A percentile compares a stretch with the other conserved stretches of the same genome.
Conservation (phyloP, 2,329 filamentous ascomycete genomes). For the Aspergillus floridensis region DNA sequence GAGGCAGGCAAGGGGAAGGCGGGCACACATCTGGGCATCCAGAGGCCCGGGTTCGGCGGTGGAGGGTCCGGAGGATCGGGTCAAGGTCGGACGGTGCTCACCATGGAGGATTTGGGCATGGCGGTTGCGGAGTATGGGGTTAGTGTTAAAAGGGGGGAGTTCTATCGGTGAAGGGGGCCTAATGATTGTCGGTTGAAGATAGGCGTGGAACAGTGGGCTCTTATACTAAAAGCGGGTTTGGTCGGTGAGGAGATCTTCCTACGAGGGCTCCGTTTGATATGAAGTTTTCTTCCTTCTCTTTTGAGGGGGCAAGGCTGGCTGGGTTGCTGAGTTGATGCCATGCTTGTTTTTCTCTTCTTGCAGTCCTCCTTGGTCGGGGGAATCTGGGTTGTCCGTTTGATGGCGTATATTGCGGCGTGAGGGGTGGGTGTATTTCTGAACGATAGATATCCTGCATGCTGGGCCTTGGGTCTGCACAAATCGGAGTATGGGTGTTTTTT, state of each 20-base stretch:
- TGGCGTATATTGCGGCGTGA: not conserved
- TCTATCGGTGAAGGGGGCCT: conserved; percentile 65
- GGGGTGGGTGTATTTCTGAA: not conserved
- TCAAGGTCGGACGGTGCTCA: conserved; percentile 89
- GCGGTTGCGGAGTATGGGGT: conserved; percentile 96
- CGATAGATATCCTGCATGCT: conserved; percentile 6
- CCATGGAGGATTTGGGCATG: conserved; percentile 98
- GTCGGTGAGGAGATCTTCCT: too few species aligned
- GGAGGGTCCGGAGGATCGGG: conserved; percentile 78
- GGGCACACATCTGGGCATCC: conserved; percentile 64
- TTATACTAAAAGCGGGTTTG: too few species aligned
- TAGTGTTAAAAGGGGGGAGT: conserved; percentile 95
- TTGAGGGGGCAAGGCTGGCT: too few species aligned
- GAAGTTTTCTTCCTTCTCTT: too few species aligned
- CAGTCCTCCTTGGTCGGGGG: not conserved
- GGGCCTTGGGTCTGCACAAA: not conserved
- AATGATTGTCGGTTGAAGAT: too few species aligned
- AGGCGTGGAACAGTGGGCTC: too few species aligned
- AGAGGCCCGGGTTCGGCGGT: conserved; percentile 77
- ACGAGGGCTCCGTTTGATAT: too few species aligned
- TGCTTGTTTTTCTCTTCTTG: not conserved
- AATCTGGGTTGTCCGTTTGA: not conserved
- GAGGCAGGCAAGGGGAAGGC: conserved; percentile 47
- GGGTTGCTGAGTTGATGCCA: not conserved
- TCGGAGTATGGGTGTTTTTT: not conserved